Percentiles rank a stretch among this genome's conserved stretches.
phyloP scores from a whole-genome alignment of 768 basidiomycete species.

The Suillus paluster region DNA sequence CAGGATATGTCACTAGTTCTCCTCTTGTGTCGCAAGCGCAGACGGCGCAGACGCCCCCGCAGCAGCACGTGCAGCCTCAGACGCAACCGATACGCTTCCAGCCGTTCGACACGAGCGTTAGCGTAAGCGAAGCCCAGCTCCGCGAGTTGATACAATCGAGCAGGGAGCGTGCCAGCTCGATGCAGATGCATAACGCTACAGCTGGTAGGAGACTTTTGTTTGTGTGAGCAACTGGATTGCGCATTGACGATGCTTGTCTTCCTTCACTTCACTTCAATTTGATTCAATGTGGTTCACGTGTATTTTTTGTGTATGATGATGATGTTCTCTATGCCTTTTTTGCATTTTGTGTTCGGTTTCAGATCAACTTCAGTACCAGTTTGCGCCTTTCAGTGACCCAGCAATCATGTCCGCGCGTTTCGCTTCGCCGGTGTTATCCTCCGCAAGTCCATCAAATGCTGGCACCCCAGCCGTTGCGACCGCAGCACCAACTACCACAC shows the following conservation, averaged over 20 bases:
- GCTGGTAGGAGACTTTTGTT: slow-evolving; percentile 55
- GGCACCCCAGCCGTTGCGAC: slow-evolving; percentile 12
- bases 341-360: slow-evolving; percentile 26
- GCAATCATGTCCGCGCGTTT: slow-evolving; percentile 82
- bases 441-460: slow-evolving; percentile 16
- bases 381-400: slow-evolving; percentile 64
- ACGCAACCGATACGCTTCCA: slow-evolving; percentile 51
- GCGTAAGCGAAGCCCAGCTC: slow-evolving; percentile 76
- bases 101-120: slow-evolving; percentile 52
- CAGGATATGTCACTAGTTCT: slow-evolving; percentile 49
- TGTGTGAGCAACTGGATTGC: slow-evolving; percentile 34
- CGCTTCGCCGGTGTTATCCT: slow-evolving; percentile 43
- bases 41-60: slow-evolving; percentile 37
- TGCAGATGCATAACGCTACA: slow-evolving; percentile 35
- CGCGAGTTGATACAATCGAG: slow-evolving; percentile 77
- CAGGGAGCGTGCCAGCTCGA: slow-evolving; percentile 54
- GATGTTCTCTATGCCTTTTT: slow-evolving; percentile 16
- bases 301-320: slow-evolving; percentile 18
- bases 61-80: slow-evolving; percentile 21
- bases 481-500: slow-evolving; percentile 7
- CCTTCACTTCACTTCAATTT: slow-evolving; percentile 30
- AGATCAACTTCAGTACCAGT: slow-evolving; percentile 43
- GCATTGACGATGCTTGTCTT: slow-evolving; percentile 36
- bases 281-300: slow-evolving; percentile 16
- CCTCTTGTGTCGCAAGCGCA: slow-evolving; percentile 54